phyloP scores from a whole-genome alignment of 495 filamentous ascomycete genomes.

The Penicillium canescens region DNA sequence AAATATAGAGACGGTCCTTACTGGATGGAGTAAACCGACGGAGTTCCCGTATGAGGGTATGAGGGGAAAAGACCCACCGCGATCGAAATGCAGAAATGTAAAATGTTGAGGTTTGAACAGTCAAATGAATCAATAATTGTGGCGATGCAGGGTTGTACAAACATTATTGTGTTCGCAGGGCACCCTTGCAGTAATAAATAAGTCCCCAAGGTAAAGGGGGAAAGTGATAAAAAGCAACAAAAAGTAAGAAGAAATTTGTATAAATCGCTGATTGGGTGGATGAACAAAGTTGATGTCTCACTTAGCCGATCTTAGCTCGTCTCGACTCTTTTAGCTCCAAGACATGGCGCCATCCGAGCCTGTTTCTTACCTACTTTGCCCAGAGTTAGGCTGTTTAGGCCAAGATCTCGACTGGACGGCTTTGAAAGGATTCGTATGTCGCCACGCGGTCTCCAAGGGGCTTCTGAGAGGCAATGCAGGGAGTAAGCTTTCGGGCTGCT shows the following conservation, averaged over 20 bases:
- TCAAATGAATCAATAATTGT: background rate
- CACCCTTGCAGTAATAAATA: too few species aligned
- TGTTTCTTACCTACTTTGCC: background rate
- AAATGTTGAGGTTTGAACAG: background rate
- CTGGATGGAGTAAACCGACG: slow-evolving; percentile 6
- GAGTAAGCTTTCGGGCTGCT: background rate
- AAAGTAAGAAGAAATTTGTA: background rate
- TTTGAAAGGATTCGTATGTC: slow-evolving; percentile 15
- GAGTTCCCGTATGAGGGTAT: background rate
- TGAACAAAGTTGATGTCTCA: slow-evolving; percentile 5
- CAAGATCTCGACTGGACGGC: background rate
- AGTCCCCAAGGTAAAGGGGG: background rate
- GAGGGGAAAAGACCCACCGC: background rate
- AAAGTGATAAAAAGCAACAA: background rate
- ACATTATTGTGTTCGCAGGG: too few species aligned
- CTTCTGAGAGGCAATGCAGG: background rate
- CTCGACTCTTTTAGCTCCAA: background rate
- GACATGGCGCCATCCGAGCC: slow-evolving; percentile 6
- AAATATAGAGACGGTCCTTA: slow-evolving; percentile 2
- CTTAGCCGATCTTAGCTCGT: background rate
- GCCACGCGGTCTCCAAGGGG: slow-evolving; percentile 18
- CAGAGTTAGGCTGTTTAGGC: background rate
- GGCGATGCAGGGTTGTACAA: too few species aligned
- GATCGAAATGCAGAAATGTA: background rate
- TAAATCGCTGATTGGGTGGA: background rate